Evolutionary conservation across 306 rosid genomes (phyloP).

Genomic region (Benincasa hispida): DNA sequence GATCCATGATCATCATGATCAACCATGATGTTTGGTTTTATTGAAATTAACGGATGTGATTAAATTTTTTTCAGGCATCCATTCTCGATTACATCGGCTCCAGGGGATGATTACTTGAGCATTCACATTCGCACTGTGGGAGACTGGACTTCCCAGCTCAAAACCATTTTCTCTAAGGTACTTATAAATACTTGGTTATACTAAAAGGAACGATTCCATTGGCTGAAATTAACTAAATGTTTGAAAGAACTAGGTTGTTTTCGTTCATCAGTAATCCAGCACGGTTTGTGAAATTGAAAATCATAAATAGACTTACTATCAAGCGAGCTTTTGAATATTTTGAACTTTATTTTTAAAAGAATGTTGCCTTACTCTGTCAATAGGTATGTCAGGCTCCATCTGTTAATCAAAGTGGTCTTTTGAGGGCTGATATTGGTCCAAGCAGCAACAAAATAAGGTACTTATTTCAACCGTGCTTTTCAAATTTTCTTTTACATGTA

Average conservation of each 20-base stretch:
- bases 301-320: background rate
- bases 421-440: slow-evolving; percentile 47
- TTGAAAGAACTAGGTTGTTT: background rate
- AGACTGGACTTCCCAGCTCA: slow-evolving; percentile 81
- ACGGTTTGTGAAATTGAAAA: background rate
- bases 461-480: background rate
- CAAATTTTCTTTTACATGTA: background rate
- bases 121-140: slow-evolving; percentile 77
- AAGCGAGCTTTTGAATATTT: background rate
- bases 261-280: background rate
- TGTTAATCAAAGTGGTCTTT: slow-evolving; percentile 61
- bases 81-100: slow-evolving; percentile 82
- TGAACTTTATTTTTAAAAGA: background rate
- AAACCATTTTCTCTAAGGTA: slow-evolving; percentile 65
- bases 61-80: slow-evolving; percentile 53
- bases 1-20: background rate
- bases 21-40: background rate
- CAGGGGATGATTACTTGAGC: slow-evolving; percentile 70
- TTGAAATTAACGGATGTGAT: background rate
- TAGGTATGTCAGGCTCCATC: slow-evolving; percentile 75
- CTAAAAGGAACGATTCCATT: background rate
- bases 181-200: background rate
- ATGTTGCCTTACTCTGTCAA: background rate
- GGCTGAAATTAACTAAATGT: background rate
- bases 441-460: slow-evolving; percentile 47